These are phyloP conservation scores for Fusarium piperis DNA, from an alignment of 2,329 filamentous ascomycete genomes.

Conservation along the genomic window DNA sequence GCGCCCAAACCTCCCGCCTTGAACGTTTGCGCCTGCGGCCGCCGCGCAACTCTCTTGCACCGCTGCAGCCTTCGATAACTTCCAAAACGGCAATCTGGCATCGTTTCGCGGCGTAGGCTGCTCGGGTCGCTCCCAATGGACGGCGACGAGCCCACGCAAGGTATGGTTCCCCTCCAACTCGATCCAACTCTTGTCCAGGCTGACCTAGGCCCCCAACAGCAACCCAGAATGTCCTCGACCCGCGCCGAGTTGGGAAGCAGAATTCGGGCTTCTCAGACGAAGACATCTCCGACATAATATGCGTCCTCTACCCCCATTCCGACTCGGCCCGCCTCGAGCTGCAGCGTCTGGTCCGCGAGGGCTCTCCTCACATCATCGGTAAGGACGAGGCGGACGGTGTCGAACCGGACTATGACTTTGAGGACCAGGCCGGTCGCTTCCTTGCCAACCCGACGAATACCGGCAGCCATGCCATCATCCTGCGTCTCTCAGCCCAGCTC, in stretches of 20 bases:
- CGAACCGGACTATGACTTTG: slow-evolving; percentile 60
- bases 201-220: slow-evolving; percentile 53
- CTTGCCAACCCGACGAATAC: slow-evolving; percentile 56
- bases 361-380: slow-evolving; percentile 61
- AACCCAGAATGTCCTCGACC: slow-evolving; percentile 84
- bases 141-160: slow-evolving; percentile 56
- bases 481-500: slow-evolving; percentile 79
- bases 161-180: slow-evolving; percentile 37
- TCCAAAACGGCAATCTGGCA: slow-evolving; percentile 29
- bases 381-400: slow-evolving; percentile 60
- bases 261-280: slow-evolving; percentile 84
- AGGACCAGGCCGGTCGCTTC: slow-evolving; percentile 62
- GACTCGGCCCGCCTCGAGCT: slow-evolving; percentile 77
- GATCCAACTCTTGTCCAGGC: slow-evolving; percentile 9
- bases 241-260: slow-evolving; percentile 79
- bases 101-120: slow-evolving; percentile 40
- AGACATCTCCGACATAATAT: slow-evolving; percentile 88
- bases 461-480: slow-evolving; percentile 75
- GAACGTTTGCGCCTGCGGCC: slow-evolving; percentile 25
- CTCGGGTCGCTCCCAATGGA: slow-evolving; percentile 53
- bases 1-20: slow-evolving; percentile 12
- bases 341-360: slow-evolving; percentile 57
- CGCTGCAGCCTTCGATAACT: slow-evolving; percentile 12
- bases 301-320: slow-evolving; percentile 84
- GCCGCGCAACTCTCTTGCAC: slow-evolving; percentile 8